Percentiles rank a stretch among this genome's conserved stretches.
These are phyloP conservation scores for Fusarium sp. DNA, from an alignment of 2,329 filamentous ascomycete species.

Conservation along the genomic window DNA sequence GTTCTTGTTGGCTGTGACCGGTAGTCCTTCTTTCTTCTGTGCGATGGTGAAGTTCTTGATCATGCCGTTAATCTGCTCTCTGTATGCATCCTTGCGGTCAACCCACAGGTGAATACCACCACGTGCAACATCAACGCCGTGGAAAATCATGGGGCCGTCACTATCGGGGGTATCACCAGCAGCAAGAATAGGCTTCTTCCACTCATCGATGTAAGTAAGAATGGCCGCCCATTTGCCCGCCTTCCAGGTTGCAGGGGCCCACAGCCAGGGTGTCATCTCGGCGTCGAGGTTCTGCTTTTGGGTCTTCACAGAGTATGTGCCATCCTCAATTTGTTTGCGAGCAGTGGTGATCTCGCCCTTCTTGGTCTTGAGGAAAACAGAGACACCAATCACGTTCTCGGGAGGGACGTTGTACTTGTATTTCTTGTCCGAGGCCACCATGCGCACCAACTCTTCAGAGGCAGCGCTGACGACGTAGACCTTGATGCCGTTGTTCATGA, in stretches of 20 bases:
- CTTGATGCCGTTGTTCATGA: conserved; percentile 59
- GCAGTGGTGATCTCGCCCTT: conserved; percentile 53
- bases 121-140: conserved; percentile 58
- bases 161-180: conserved; percentile 60
- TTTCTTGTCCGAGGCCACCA: conserved; percentile 60
- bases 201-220: conserved; percentile 58
- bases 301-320: conserved; percentile 51
- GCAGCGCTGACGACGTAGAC: conserved; percentile 60
- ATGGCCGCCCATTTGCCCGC: conserved; percentile 60
- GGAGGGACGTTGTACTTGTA: conserved; percentile 62
- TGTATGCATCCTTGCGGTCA: conserved; percentile 55
- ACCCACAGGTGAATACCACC: conserved; percentile 60
- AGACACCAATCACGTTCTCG: conserved; percentile 61
- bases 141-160: conserved; percentile 61
- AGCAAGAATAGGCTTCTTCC: conserved; percentile 59
- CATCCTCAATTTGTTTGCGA: conserved; percentile 57
- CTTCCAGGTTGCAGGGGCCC: conserved; percentile 60
- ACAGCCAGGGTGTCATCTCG: conserved; percentile 58
- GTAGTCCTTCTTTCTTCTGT: conserved; percentile 54
- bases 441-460: conserved; percentile 60
- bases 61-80: conserved; percentile 55
- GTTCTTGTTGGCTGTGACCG: conserved; percentile 60
- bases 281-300: conserved; percentile 55
- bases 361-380: conserved; percentile 53
- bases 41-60: conserved; percentile 52